Evolutionary conservation across 768 basidiomycete genomes (phyloP).

Genomic region (Macrolepiota albuminosa): DNA sequence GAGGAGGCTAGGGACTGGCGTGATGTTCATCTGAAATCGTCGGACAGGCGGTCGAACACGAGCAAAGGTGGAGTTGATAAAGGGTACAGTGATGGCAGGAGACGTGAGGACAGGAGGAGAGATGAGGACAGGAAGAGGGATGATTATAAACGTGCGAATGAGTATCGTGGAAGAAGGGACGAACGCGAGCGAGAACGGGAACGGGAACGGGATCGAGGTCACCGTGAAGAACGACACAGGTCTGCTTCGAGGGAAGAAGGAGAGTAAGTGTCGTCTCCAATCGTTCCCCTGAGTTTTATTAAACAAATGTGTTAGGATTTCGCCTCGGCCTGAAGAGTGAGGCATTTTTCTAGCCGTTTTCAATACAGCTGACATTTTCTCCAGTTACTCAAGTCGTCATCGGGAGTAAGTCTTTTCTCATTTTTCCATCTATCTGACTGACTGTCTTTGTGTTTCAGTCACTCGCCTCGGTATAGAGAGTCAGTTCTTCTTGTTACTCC

Average conservation of each 20-base stretch:
- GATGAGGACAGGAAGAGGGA: slow-evolving; percentile 30
- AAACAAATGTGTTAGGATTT: not conserved
- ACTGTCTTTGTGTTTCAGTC: not conserved
- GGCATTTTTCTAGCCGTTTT: not conserved
- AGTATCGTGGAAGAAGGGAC: slow-evolving; percentile 31
- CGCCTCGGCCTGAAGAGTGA: slow-evolving; percentile 3
- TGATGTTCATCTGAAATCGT: slow-evolving; percentile 55
- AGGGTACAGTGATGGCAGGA: slow-evolving; percentile 22
- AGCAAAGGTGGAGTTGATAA: slow-evolving; percentile 35
- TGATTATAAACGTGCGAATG: slow-evolving; percentile 27
- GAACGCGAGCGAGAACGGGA: slow-evolving; percentile 23
- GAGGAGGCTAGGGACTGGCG: slow-evolving; percentile 62
- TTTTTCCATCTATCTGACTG: not conserved
- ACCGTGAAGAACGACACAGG: slow-evolving; percentile 22
- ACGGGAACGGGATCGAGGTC: slow-evolving; percentile 9
- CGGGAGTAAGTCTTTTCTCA: slow-evolving; percentile 1
- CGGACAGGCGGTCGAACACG: slow-evolving; percentile 21
- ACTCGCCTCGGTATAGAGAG: slow-evolving; percentile 3
- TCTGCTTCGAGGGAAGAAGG: slow-evolving; percentile 65
- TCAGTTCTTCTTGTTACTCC: not conserved
- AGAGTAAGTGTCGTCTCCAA: slow-evolving; percentile 71
- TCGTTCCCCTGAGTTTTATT: not conserved
- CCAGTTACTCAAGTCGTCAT: slow-evolving; percentile 1
- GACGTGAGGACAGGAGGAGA: slow-evolving; percentile 27
- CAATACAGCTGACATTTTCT: slow-evolving; percentile 7